These are phyloP conservation scores for Fusarium sp. DNA, from an alignment of 2,329 filamentous ascomycete species.

Conservation along the genomic window DNA sequence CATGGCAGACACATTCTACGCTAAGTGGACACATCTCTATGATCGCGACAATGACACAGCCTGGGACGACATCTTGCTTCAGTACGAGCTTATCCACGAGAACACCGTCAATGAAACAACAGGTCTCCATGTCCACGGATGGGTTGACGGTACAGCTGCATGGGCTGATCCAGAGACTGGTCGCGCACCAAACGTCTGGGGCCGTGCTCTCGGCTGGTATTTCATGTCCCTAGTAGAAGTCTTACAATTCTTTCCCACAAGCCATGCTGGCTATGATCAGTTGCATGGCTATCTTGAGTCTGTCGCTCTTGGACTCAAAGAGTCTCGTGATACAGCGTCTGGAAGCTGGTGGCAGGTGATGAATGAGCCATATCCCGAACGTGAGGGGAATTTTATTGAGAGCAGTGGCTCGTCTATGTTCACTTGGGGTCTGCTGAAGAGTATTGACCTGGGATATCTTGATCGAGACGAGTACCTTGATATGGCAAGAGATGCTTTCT, in stretches of 20 bases:
- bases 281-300: conserved; percentile 53
- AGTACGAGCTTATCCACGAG: conserved; percentile 57
- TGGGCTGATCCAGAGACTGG: conserved; percentile 63
- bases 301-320: conserved; percentile 54
- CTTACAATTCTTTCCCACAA: conserved; percentile 55
- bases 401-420: conserved; percentile 68
- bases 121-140: conserved; percentile 63
- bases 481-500: conserved; percentile 20
- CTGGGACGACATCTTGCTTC: conserved; percentile 56
- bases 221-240: conserved; percentile 61
- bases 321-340: conserved; percentile 51
- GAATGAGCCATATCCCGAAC: conserved; percentile 58
- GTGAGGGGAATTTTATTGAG: conserved; percentile 67
- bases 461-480: conserved; percentile 15
- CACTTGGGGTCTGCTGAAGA: conserved; percentile 61
- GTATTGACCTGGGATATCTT: conserved; percentile 36
- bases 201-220: conserved; percentile 63
- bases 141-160: conserved; percentile 58
- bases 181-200: conserved; percentile 63
- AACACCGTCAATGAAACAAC: conserved; percentile 54
- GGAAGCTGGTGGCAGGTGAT: conserved; percentile 70
- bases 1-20: conserved; percentile 59
- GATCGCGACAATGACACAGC: conserved; percentile 51
- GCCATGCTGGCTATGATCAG: conserved; percentile 48
- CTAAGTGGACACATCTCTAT: conserved; percentile 52